phyloP scores from a whole-genome alignment of 176 grass and related monocot species.

The Chrysopogon serrulatus region DNA sequence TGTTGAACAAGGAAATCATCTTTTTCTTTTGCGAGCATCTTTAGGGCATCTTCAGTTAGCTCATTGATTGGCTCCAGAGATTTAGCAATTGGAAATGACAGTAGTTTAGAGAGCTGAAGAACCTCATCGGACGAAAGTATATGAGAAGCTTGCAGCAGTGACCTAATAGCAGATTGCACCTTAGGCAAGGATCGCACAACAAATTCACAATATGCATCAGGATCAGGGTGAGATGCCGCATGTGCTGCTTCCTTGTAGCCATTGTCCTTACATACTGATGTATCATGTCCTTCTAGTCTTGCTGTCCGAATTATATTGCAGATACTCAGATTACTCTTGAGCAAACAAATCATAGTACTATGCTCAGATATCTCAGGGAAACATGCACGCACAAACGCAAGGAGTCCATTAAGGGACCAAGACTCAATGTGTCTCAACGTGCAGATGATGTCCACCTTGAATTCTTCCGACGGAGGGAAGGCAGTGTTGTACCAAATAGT shows the following conservation, averaged over 20 bases:
- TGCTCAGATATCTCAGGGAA: background rate
- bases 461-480: background rate
- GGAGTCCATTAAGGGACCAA: background rate
- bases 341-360: background rate
- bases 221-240: background rate
- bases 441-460: background rate
- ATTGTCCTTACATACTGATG: background rate
- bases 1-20: background rate
- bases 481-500: background rate
- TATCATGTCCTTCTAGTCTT: background rate
- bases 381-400: background rate
- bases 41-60: background rate
- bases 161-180: background rate
- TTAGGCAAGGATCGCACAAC: background rate
- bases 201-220: background rate
- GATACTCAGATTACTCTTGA: background rate
- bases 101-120: background rate
- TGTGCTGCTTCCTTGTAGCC: background rate
- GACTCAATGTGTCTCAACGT: background rate
- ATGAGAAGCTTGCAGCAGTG: background rate
- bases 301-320: background rate
- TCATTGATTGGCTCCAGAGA: background rate
- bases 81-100: background rate
- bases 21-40: background rate
- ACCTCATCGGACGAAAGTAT: background rate